Percentiles rank a stretch among this genome's conserved stretches.
These are phyloP conservation scores for Purshia tridentata DNA, from an alignment of 306 rosid genomes.

Conservation along the genomic window DNA sequence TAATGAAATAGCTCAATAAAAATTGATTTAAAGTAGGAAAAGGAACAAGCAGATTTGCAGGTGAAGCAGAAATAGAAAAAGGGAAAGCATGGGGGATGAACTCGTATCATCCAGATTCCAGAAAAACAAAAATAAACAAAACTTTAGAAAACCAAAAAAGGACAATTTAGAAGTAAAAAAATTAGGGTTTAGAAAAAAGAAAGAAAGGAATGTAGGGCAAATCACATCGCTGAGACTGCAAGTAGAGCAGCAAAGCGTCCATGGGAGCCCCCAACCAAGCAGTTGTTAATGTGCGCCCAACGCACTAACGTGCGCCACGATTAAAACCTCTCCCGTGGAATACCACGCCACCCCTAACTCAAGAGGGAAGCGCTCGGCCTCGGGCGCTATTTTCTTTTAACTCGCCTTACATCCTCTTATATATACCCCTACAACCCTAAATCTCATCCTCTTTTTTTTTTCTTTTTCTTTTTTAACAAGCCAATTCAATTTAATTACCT, in stretches of 20 bases:
- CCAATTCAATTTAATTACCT: too few relatives aligned
- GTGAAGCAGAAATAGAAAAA: neutral
- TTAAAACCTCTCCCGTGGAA: constrained; percentile 49
- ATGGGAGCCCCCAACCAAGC: constrained; percentile 29
- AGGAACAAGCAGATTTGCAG: too few relatives aligned
- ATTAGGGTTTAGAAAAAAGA: too few relatives aligned
- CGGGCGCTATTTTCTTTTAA: constrained; percentile 18
- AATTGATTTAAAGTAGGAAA: neutral
- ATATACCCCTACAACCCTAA: constrained; percentile 20
- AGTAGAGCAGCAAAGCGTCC: constrained; percentile 32
- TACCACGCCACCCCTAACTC: constrained; percentile 55
- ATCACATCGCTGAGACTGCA: constrained; percentile 32
- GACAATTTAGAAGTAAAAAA: neutral
- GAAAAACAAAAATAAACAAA: too few relatives aligned
- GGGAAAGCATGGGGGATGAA: neutral
- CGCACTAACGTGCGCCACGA: constrained; percentile 47
- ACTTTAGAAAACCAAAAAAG: too few relatives aligned
- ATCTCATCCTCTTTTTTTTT: too few relatives aligned
- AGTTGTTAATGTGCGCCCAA: constrained; percentile 36
- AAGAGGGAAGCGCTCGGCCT: constrained; percentile 55
- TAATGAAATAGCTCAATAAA: neutral
- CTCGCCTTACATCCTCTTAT: neutral
- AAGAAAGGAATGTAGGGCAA: constrained; percentile 33
- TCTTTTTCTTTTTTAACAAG: too few relatives aligned
- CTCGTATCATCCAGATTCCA: neutral